phyloP scores from a whole-genome alignment of 768 basidiomycete species.

The Baorangia bicolor region DNA sequence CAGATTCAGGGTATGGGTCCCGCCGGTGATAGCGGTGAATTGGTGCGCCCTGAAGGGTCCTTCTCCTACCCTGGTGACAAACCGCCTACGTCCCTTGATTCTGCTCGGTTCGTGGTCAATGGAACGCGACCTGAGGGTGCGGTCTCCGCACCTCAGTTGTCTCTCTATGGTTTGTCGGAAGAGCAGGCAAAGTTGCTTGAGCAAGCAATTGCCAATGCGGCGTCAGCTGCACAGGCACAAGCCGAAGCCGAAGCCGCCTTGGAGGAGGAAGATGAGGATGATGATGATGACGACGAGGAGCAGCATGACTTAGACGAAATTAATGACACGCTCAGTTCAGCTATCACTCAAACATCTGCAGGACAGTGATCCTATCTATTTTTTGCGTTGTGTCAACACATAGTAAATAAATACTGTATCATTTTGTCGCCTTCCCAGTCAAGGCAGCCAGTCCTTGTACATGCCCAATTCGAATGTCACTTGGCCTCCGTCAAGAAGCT shows the following conservation, averaged over 20 bases:
- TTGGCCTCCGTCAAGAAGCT: constrained; percentile 5
- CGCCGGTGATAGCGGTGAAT: neutral
- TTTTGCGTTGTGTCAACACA: constrained; percentile 21
- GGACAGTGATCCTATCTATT: constrained; percentile 25
- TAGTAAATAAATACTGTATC: constrained; percentile 27
- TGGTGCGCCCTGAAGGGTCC: constrained; percentile 14
- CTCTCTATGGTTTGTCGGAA: constrained; percentile 69
- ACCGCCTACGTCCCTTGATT: constrained; percentile 3
- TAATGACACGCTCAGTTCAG: constrained; percentile 16
- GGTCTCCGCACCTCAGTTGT: constrained; percentile 43
- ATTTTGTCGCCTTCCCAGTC: constrained; percentile 9
- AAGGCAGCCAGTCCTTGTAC: constrained; percentile 11
- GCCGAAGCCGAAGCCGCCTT: constrained; percentile 76
- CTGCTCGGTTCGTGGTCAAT: constrained; percentile 4
- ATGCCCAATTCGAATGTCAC: constrained; percentile 13
- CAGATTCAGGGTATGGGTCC: constrained; percentile 9
- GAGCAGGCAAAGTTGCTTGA: constrained; percentile 70
- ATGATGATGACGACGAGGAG: constrained; percentile 45
- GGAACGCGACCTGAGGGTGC: constrained; percentile 5
- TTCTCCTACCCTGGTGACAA: constrained; percentile 4
- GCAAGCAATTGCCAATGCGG: constrained; percentile 71
- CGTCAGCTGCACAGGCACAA: constrained; percentile 72
- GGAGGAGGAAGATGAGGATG: constrained; percentile 65
- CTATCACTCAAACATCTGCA: constrained; percentile 1
- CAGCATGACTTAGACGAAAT: constrained; percentile 24